Base-by-base conservation (phyloP, 805 yeast genomes). In the Grigorovia transvaalensis region DNA sequence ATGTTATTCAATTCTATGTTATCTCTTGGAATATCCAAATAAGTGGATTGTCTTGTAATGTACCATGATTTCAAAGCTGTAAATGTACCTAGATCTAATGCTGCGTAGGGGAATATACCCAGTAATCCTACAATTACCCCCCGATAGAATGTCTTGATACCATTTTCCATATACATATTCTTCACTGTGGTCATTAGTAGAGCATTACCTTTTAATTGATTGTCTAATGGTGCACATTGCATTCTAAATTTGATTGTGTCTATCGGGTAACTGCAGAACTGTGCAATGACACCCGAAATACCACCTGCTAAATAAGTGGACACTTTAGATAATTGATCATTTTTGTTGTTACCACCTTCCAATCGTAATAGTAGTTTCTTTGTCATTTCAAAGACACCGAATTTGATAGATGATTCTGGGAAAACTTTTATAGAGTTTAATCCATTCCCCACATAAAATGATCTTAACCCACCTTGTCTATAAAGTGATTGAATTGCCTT, bases 71-170 rank as follows among this genome's bases (percentile, higher is more conserved):
- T 91, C 58, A 93, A 77, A 1, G 90, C 84, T 9, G 91, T 76
- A 66, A 93, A 93, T 0, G 97, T 89, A 41, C 99, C 99, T 50
- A 93, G 72, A 67, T 93, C 99, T 33, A 93, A 73, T 0, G 99
- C 99, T 1, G 98, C 97, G 65, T 90, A 93, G 0, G 99, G 99
- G 71, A 93, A 93, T 58, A 93, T 91, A 47, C 99, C 99, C 53
- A 90, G 79, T 4, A 90, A 80, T n/a, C 99, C 99, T 27, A 88
- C 95, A 50, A 79, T 68, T 19, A 91, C 75, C 29, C 99, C 99
- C 56, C 98, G 71, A 65, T 93, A 93, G 61, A 89, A 93, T 5
- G 85, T 69, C 46, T 76, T 68, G 1, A 87, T 29, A 0, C 98
- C 98, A 44, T 96, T 96, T 55, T 83, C 87, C 15, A 56, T 55